Evolutionary conservation across 2,329 filamentous ascomycete genomes (phyloP), one percentile per base, ranked within the genome.

Genomic region (Seiridium unicorne): DNA sequence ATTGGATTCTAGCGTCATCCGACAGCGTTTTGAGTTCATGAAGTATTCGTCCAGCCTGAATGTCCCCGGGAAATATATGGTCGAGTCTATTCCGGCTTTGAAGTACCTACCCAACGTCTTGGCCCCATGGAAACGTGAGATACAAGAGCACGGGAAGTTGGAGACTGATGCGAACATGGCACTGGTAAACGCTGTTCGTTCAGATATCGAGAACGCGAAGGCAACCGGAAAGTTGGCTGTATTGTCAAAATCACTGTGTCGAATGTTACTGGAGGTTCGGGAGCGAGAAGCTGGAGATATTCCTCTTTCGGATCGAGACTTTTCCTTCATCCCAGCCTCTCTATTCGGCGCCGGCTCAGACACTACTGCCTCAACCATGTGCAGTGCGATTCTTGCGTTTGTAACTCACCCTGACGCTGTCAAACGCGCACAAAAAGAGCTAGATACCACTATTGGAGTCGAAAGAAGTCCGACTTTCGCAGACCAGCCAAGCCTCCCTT

Each of bases 301-400:
- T 67, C 65, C 73, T 54, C 69, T 84, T n/a, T 68, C 71, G 40
- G 66, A 75, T 18, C 69, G 76, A 47, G 80, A 83, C 66, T 76
- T 82, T 6, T 77, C 79, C 0, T 73, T 74, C 7, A 70, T 83
- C 1, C 77, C 77, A 1, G 80, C 79, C 1, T 81, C 81, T 58
- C 69, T 82, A 6, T 81, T 81, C 60, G 79, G 76, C 9, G 79
- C 78, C 3, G 79, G 78, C 34, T 75, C 78, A 5, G 81, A 84
- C 67, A 84, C 81, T 0, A 79, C 76, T n/a, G 74, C 76, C 18
- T 74, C 76, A 58, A 77, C 78, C 0, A 69, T 83, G 8, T 70
- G 79, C 48, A 79, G 75, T 1, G 83, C 83, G 63, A 68, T 83
- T 3, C 74, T 82, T 13, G 82, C 82, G 0, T 82, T 80, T 73